Conservation (phyloP, 2,329 filamentous ascomycete species). For the Aureobasidium namibiae region DNA sequence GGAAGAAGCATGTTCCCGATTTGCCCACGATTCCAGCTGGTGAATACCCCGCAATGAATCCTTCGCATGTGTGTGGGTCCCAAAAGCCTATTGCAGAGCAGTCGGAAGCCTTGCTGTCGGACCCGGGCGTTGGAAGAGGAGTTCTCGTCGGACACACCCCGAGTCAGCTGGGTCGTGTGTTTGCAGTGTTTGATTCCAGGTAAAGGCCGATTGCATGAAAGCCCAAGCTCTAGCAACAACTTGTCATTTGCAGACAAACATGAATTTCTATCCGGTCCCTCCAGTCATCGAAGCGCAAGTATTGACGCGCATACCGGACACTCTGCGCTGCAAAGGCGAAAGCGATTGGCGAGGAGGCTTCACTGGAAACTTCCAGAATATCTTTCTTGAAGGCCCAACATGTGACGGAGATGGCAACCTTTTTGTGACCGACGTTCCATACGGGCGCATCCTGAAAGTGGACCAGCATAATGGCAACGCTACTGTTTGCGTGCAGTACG, state of each 20-base stretch:
- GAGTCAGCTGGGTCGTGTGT: background rate
- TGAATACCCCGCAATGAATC: no score
- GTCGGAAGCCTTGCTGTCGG: background rate
- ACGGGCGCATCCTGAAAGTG: constrained; percentile 33
- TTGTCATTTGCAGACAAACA: background rate
- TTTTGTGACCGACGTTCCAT: constrained; percentile 34
- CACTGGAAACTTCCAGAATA: constrained; percentile 28
- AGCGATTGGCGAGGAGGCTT: constrained; percentile 35
- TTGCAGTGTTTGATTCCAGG: background rate
- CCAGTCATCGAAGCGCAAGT: constrained; percentile 29
- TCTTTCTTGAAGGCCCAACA: constrained; percentile 35
- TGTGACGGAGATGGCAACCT: constrained; percentile 27
- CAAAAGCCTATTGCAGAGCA: background rate
- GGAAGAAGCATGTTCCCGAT: no score
- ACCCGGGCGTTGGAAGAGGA: background rate
- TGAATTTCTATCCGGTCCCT: constrained; percentile 32
- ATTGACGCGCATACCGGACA: constrained; percentile 30
- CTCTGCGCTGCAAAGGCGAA: constrained; percentile 18
- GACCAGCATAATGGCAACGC: constrained; percentile 22
- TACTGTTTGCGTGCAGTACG: constrained; percentile 27
- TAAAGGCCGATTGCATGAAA: background rate
- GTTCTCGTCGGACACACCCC: background rate
- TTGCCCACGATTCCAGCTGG: no score
- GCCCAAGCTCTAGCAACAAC: background rate
- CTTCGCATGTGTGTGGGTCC: background rate